These are phyloP conservation scores for Coniochaeta sp. DNA, from an alignment of 2,329 filamentous ascomycete species.

Conservation along the genomic window DNA sequence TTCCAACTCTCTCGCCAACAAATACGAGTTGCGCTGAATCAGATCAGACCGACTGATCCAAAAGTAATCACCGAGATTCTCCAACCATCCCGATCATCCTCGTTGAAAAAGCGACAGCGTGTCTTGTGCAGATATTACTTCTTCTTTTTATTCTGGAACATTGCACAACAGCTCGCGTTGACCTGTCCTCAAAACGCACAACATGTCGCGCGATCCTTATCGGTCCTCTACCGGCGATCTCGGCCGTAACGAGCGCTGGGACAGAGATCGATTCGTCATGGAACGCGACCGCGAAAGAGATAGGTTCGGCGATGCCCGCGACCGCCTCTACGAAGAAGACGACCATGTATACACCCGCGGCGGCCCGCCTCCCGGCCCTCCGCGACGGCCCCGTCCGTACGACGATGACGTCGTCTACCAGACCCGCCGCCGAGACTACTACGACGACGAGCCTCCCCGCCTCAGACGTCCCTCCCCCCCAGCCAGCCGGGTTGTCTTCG, in stretches of 20 bases:
- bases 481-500: slow-evolving; percentile 45
- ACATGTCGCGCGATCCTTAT: slow-evolving; percentile 5
- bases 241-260: slow-evolving; percentile 39
- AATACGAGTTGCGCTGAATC: neutral
- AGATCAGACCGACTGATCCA: neutral
- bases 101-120: neutral
- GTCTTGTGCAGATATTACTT: neutral
- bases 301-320: slow-evolving; percentile 44
- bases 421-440: slow-evolving; percentile 28
- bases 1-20: neutral
- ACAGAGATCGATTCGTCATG: slow-evolving; percentile 43
- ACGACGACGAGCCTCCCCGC: slow-evolving; percentile 44
- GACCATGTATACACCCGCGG: slow-evolving; percentile 38
- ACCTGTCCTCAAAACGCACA: neutral
- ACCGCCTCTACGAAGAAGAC: slow-evolving; percentile 36
- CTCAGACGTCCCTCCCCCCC: slow-evolving; percentile 26
- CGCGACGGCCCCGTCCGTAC: slow-evolving; percentile 39
- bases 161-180: neutral
- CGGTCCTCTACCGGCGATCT: slow-evolving; percentile 12
- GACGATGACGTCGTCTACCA: slow-evolving; percentile 40
- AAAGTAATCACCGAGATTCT: neutral
- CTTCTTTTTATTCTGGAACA: neutral
- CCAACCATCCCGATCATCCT: neutral
- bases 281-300: slow-evolving; percentile 38
- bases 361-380: slow-evolving; percentile 18